Evolutionary conservation across 2,329 filamentous ascomycete species (phyloP).

Genomic region (Aulographum hederae): DNA sequence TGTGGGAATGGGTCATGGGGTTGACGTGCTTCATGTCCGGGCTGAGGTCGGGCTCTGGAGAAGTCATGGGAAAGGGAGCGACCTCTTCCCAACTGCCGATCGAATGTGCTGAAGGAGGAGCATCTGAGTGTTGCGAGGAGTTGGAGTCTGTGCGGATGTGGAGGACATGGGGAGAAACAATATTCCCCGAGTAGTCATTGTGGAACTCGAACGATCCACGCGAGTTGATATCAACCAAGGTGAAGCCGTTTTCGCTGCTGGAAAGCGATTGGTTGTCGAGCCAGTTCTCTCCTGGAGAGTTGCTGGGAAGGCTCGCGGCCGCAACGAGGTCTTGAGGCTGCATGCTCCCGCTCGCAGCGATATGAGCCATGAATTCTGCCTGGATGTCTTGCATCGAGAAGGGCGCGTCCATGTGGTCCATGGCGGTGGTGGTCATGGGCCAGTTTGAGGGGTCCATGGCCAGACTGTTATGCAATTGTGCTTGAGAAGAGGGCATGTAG

Average conservation of each 20-base stretch:
- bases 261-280: conserved; percentile 76
- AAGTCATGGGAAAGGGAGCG: conserved; percentile 58
- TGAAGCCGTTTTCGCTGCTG: conserved; percentile 71
- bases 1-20: conserved; percentile 9
- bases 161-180: conserved; percentile 61
- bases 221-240: conserved; percentile 46
- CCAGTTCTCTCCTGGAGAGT: conserved; percentile 62
- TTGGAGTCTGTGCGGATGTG: conserved; percentile 78
- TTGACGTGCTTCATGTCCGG: conserved; percentile 34
- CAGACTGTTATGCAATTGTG: conserved; percentile 19
- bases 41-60: conserved; percentile 62
- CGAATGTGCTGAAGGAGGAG: conserved; percentile 37
- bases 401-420: conserved; percentile 19
- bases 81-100: conserved; percentile 73
- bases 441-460: conserved; percentile 21
- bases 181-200: conserved; percentile 15
- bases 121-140: conserved; percentile 55
- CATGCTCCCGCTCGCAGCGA: conserved; percentile 22
- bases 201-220: conserved; percentile 54
- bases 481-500: conserved; percentile 22
- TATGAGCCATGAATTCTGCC: conserved; percentile 14
- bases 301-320: conserved; percentile 25
- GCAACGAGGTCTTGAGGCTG: conserved; percentile 9
- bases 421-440: conserved; percentile 28
- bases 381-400: conserved; percentile 16